Evolutionary conservation across 2,329 filamentous ascomycete species (phyloP).

Genomic region (Aspergillus ustus): DNA sequence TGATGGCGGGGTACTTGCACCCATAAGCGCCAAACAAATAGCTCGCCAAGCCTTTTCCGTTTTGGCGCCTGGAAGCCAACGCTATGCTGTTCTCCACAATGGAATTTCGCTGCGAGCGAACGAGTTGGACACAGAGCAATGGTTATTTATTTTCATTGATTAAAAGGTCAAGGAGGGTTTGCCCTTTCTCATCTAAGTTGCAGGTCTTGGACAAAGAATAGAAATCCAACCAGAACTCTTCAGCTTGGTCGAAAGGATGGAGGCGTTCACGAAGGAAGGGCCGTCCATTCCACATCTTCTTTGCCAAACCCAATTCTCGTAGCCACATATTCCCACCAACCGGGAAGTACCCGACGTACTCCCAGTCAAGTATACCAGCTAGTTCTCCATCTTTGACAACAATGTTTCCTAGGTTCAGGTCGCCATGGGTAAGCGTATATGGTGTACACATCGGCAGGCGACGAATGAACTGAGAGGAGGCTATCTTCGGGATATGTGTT

Average conservation of each 20-base stretch:
- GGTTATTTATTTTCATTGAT: no score
- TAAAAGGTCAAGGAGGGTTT: no score
- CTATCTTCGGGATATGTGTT: no score
- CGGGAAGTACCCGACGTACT: constrained; percentile 43
- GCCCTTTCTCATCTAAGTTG: no score
- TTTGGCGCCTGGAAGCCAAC: no score
- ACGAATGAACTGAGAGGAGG: no score
- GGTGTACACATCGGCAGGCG: background rate
- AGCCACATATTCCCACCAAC: constrained; percentile 25
- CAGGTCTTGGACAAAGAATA: background rate
- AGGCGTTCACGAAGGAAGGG: constrained; percentile 22
- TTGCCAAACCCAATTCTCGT: constrained; percentile 22
- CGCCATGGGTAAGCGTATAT: constrained; percentile 4
- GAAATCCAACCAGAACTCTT: constrained; percentile 24
- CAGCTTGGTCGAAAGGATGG: constrained; percentile 21
- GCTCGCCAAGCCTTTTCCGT: no score
- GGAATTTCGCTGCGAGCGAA: no score
- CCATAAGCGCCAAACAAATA: no score
- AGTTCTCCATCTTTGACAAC: constrained; percentile 22
- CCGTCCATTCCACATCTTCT: constrained; percentile 27
- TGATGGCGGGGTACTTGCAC: no score
- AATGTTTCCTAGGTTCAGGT: background rate
- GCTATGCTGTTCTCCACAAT: no score
- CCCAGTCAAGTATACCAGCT: constrained; percentile 47
- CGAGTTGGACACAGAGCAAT: no score